Conservation (phyloP, 1,284 basidiomycete genomes). For the Trametes polyzona region DNA sequence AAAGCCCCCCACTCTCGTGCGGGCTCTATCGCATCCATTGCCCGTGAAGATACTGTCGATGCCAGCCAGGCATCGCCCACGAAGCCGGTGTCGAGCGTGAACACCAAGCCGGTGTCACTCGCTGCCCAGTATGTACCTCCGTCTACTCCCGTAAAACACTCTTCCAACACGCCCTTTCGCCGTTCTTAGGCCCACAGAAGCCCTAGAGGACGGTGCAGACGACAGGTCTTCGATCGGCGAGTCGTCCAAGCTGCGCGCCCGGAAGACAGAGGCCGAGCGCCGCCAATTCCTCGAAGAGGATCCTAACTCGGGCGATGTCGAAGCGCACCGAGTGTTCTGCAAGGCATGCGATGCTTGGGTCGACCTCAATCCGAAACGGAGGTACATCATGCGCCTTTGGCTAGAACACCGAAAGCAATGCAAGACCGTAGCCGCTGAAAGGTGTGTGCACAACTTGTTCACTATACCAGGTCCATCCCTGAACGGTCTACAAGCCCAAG, state of each 20-base stretch:
- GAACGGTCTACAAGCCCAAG: slow-evolving; percentile 5
- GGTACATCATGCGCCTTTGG: slow-evolving; percentile 63
- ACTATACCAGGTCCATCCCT: not conserved
- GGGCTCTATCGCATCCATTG: slow-evolving; percentile 19
- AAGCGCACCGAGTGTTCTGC: slow-evolving; percentile 58
- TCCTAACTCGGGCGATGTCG: slow-evolving; percentile 55
- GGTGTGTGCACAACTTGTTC: slow-evolving; percentile 9
- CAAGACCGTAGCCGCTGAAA: slow-evolving; percentile 20
- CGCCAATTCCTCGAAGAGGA: slow-evolving; percentile 64
- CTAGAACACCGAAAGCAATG: slow-evolving; percentile 56
- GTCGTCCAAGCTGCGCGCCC: slow-evolving; percentile 43
- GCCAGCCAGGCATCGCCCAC: slow-evolving; percentile 8
- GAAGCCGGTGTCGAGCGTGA: slow-evolving; percentile 15
- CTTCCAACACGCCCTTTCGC: not conserved
- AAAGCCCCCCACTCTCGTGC: slow-evolving; percentile 20
- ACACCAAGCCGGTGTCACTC: slow-evolving; percentile 15
- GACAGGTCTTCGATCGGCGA: slow-evolving; percentile 25
- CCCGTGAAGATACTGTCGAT: slow-evolving; percentile 24
- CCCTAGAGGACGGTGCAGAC: slow-evolving; percentile 25
- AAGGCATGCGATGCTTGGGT: slow-evolving; percentile 57
- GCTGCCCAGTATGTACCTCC: slow-evolving; percentile 10
- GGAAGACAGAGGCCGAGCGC: slow-evolving; percentile 61
- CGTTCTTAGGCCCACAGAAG: slow-evolving; percentile 15
- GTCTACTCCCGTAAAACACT: not conserved
- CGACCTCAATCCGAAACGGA: slow-evolving; percentile 52